Evolutionary conservation across 768 basidiomycete genomes (phyloP).

Genomic region (Hypholoma fasciculare): DNA sequence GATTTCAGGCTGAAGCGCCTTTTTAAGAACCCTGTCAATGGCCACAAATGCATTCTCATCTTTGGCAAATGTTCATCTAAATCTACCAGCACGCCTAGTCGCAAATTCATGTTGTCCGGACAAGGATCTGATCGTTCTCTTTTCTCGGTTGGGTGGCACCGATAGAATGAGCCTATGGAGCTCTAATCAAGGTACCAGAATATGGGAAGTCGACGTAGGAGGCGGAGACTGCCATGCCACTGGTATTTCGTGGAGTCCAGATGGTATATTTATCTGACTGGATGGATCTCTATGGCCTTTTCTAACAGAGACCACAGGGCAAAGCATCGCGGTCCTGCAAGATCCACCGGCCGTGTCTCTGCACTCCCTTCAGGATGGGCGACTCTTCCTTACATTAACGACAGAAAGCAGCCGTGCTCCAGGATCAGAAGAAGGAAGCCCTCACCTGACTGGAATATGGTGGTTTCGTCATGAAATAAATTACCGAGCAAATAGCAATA

Average conservation of each 20-base stretch:
- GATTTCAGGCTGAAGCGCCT: too few species aligned
- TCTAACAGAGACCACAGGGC: slow-evolving; percentile 38
- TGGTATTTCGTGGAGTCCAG: slow-evolving; percentile 79
- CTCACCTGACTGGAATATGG: slow-evolving; percentile 57
- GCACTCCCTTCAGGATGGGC: slow-evolving; percentile 81
- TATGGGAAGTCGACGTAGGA: slow-evolving; percentile 79
- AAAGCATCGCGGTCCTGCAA: slow-evolving; percentile 70
- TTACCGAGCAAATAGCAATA: slow-evolving; percentile 34
- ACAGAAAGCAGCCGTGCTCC: slow-evolving; percentile 19
- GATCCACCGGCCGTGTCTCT: slow-evolving; percentile 68
- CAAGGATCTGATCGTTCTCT: slow-evolving; percentile 73
- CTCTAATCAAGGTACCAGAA: slow-evolving; percentile 68
- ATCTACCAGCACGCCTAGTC: slow-evolving; percentile 58
- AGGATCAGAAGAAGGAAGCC: slow-evolving; percentile 12
- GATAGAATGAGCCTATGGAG: slow-evolving; percentile 82
- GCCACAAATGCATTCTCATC: slow-evolving; percentile 48
- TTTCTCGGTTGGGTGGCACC: slow-evolving; percentile 65
- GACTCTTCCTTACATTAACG: slow-evolving; percentile 47
- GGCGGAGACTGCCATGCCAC: slow-evolving; percentile 49
- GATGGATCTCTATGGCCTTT: not conserved
- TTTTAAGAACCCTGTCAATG: slow-evolving; percentile 4
- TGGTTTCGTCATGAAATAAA: slow-evolving; percentile 63
- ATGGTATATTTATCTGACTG: slow-evolving; percentile 44
- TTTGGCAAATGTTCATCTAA: slow-evolving; percentile 57
- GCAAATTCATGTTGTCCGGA: slow-evolving; percentile 78